Conservation (phyloP, 352 stramenopile species). For the Phytophthora citricola region DNA sequence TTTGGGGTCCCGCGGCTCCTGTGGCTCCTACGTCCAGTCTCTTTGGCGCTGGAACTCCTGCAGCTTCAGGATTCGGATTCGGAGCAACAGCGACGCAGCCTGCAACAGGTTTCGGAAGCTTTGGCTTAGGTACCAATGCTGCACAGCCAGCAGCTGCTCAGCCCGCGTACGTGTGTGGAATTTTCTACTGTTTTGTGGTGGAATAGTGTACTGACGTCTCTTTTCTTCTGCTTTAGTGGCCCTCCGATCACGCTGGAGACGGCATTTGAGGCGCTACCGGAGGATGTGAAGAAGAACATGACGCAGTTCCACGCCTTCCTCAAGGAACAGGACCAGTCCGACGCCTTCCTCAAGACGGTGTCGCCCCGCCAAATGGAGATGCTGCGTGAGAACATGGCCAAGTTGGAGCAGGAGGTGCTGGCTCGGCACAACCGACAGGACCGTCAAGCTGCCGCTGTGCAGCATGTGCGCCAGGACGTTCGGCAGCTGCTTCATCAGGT, state of each 20-base stretch:
- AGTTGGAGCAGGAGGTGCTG: slow-evolving; percentile 72
- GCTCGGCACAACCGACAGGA: slow-evolving; percentile 65
- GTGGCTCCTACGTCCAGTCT: slow-evolving; percentile 18
- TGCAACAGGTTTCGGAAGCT: slow-evolving; percentile 21
- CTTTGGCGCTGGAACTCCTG: slow-evolving; percentile 24
- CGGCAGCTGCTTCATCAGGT: slow-evolving; percentile 80
- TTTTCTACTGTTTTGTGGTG: not conserved
- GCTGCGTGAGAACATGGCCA: slow-evolving; percentile 62
- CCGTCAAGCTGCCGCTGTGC: slow-evolving; percentile 61
- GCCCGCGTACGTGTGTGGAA: slow-evolving; percentile 18
- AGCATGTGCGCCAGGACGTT: slow-evolving; percentile 75
- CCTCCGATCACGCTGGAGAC: slow-evolving; percentile 79
- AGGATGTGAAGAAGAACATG: slow-evolving; percentile 82
- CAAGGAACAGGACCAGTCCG: slow-evolving; percentile 74
- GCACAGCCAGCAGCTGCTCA: slow-evolving; percentile 16
- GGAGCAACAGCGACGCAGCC: slow-evolving; percentile 7
- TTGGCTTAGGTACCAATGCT: slow-evolving; percentile 22
- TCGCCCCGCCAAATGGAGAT: slow-evolving; percentile 61
- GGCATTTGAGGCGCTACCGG: slow-evolving; percentile 68
- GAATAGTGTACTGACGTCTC: not conserved
- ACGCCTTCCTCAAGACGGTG: slow-evolving; percentile 78
- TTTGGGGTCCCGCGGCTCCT: not conserved
- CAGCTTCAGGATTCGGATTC: slow-evolving; percentile 30
- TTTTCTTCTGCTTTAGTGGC: slow-evolving; percentile 17
- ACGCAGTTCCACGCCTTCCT: slow-evolving; percentile 77